A percentile compares a stretch with the other conserved stretches of the same genome.
These are phyloP conservation scores for Phytophthora palmivora DNA, from an alignment of 352 stramenopile genomes.

Conservation along the genomic window DNA sequence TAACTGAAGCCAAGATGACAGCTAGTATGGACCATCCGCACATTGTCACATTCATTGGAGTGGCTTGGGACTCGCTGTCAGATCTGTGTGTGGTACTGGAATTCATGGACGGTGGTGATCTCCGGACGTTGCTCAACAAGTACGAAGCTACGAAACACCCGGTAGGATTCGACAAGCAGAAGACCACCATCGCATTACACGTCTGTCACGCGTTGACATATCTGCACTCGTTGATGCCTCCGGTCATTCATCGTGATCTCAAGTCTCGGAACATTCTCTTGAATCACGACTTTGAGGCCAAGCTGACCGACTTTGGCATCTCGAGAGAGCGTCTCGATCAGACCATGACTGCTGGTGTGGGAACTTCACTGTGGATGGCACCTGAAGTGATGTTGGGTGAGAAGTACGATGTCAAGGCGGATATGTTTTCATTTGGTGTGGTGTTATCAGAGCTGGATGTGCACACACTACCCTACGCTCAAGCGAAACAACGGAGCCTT, in stretches of 20 bases:
- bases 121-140: constrained; percentile 37
- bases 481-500: constrained; percentile 35
- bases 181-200: constrained; percentile 40
- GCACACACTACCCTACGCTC: constrained; percentile 51
- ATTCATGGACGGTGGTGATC: constrained; percentile 55
- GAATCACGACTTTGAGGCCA: constrained; percentile 45
- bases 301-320: constrained; percentile 72
- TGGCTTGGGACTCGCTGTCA: constrained; percentile 57
- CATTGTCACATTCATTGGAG: constrained; percentile 57
- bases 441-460: constrained; percentile 54
- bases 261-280: constrained; percentile 44
- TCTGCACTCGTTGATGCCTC: constrained; percentile 16
- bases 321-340: constrained; percentile 52
- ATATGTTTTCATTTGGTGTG: constrained; percentile 35
- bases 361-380: constrained; percentile 27
- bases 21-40: constrained; percentile 54
- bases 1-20: constrained; percentile 61
- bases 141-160: constrained; percentile 7
- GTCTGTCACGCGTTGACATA: constrained; percentile 43
- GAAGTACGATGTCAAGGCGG: constrained; percentile 19
- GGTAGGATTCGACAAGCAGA: constrained; percentile 33
- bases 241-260: constrained; percentile 51
- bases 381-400: constrained; percentile 29
- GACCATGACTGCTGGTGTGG: constrained; percentile 30
- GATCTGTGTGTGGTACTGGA: constrained; percentile 59